phyloP scores from a whole-genome alignment of 2,329 filamentous ascomycete species.

The Paraphaeosphaeria sporulosa region DNA sequence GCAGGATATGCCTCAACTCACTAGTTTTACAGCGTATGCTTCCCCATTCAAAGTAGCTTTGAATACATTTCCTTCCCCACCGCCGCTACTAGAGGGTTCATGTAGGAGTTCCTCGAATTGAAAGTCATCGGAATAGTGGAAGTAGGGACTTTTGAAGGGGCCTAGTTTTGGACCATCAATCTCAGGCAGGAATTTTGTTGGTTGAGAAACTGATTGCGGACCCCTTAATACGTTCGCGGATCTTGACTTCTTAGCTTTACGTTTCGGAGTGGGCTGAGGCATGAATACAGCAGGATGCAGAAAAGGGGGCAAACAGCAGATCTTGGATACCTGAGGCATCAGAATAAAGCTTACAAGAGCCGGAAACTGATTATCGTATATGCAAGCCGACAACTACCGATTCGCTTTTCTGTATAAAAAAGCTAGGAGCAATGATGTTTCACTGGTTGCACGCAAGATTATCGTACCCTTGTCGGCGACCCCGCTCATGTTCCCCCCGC shows the following conservation, averaged over 20 bases:
- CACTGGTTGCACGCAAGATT: neutral
- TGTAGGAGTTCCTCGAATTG: neutral
- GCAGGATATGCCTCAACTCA: neutral
- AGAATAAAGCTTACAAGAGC: too few species aligned
- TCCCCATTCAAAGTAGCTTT: neutral
- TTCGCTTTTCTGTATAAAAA: too few species aligned
- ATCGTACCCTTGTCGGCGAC: conserved; percentile 3
- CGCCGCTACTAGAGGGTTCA: neutral
- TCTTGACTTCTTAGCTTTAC: neutral
- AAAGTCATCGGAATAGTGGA: neutral
- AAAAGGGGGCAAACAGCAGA: neutral
- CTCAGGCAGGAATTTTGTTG: neutral
- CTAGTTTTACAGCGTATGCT: neutral
- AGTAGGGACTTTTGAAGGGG: neutral
- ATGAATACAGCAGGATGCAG: neutral
- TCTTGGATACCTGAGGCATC: neutral
- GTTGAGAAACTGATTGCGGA: neutral
- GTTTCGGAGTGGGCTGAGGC: neutral
- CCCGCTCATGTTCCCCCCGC: too few species aligned
- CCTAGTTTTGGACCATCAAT: neutral
- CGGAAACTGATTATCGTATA: too few species aligned
- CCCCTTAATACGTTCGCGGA: neutral
- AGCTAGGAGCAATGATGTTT: neutral
- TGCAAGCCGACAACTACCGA: too few species aligned
- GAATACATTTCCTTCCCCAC: neutral